Evolutionary conservation across 805 yeast genomes (phyloP).

Genomic region (Suhomyces prunicola): DNA sequence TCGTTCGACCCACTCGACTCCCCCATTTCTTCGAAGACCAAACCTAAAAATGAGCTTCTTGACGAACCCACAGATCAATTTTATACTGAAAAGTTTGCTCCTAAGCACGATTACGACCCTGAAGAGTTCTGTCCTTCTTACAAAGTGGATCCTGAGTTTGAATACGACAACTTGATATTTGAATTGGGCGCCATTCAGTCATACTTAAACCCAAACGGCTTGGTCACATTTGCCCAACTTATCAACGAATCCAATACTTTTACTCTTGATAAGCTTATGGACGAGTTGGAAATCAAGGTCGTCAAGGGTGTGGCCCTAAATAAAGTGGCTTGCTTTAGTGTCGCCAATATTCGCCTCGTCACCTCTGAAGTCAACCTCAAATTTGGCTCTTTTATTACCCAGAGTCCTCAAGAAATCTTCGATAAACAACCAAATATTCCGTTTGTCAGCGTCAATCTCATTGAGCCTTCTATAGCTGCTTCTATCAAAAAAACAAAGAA

Average conservation of each 20-base stretch:
- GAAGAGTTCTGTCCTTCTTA: constrained; percentile 31
- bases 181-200: constrained; percentile 52
- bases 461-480: constrained; percentile 35
- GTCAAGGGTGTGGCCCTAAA: constrained; percentile 41
- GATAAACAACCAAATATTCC: constrained; percentile 28
- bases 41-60: not conserved
- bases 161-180: constrained; percentile 53
- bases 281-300: constrained; percentile 60
- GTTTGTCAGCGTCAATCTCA: constrained; percentile 21
- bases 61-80: not conserved
- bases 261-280: constrained; percentile 53
- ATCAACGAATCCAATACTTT: constrained; percentile 30
- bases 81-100: not conserved
- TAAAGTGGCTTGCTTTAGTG: constrained; percentile 29
- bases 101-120: constrained; percentile 4
- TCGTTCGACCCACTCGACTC: not conserved
- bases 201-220: constrained; percentile 43
- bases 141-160: constrained; percentile 36
- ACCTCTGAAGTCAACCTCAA: constrained; percentile 43
- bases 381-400: constrained; percentile 31
- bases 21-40: not conserved
- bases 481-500: constrained; percentile 16
- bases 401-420: constrained; percentile 17
- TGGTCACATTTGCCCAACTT: constrained; percentile 38
- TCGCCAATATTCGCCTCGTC: constrained; percentile 45